Evolutionary conservation across 2,329 filamentous ascomycete species (phyloP), one percentile per base, ranked within the genome.

Genomic region (Neofusicoccum kwambonambiense): DNA sequence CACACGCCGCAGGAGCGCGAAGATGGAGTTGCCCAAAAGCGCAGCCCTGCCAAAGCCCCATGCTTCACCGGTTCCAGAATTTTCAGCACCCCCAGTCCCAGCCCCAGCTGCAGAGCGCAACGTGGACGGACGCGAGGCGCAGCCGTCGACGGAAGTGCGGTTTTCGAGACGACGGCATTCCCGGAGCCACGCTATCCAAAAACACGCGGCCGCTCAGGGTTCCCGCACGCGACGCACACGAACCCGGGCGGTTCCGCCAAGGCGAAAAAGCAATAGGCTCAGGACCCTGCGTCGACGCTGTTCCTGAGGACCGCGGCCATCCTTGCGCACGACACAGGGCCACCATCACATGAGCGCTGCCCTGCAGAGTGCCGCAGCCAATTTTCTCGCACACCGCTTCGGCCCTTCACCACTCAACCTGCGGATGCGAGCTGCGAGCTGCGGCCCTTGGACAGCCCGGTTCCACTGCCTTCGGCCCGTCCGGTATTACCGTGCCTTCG

Each of bases 301-400:
- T 37, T 47, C 56, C 42, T 35, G 44, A 22, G 27, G 56, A 47
- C 42, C 41, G 22, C 56, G 44, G 35, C 42, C 42, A 60, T 37
- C 56, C 56, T 60, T 60, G 56, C 34, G 56, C 56, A 35, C 54
- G 54, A 58, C 54, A 44, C 39, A 58, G 44, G 54, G 27, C 54
- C 9, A n/a, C 42, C 15, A 60, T 60, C 56, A 60, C 56, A 60
- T 47, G 41, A 49, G 56, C 41, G n/a, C 15, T n/a, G 39, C 39
- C 22, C 54, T 44, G 54, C 54, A 58, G 54, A 58, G 41, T 27
- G 27, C 56, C 19, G 31, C 42, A 60, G 17, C 19, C 42, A 47
- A 47, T 47, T 47, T 47, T 45, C 41, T 60, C 31, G 56, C 56
- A 60, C 56, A 60, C 56, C 56, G 56, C 56, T 47, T 47, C 56